phyloP scores from a whole-genome alignment of 1,284 basidiomycete genomes.

The Ganoderma multipileum region DNA sequence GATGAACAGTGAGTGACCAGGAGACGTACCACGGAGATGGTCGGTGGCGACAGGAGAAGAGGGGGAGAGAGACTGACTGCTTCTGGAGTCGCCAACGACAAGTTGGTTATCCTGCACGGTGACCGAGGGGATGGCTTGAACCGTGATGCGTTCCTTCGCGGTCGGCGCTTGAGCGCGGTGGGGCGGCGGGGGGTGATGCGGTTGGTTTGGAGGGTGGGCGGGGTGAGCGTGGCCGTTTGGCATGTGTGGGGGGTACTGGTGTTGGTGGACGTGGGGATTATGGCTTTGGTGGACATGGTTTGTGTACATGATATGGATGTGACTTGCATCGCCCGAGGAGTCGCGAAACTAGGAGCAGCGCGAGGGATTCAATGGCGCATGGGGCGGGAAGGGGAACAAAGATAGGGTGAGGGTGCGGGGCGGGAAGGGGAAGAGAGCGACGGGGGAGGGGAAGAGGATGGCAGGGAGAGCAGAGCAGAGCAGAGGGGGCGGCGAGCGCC shows the following conservation, averaged over 20 bases:
- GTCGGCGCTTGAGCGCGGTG: slow-evolving; percentile 34
- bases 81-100: slow-evolving; percentile 72
- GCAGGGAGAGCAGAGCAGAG: slow-evolving; percentile 31
- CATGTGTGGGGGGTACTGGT: slow-evolving; percentile 37
- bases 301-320: slow-evolving; percentile 71
- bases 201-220: slow-evolving; percentile 37
- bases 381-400: slow-evolving; percentile 36
- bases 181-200: slow-evolving; percentile 35
- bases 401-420: slow-evolving; percentile 22
- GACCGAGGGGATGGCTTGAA: slow-evolving; percentile 76
- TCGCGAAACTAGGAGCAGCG: slow-evolving; percentile 36
- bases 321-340: slow-evolving; percentile 51
- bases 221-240: slow-evolving; percentile 38
- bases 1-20: slow-evolving; percentile 22
- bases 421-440: slow-evolving; percentile 20
- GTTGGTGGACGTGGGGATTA: slow-evolving; percentile 43
- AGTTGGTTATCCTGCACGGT: slow-evolving; percentile 69
- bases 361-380: slow-evolving; percentile 35
- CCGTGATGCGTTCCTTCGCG: slow-evolving; percentile 64
- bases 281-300: slow-evolving; percentile 60
- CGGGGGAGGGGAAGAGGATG: slow-evolving; percentile 24
- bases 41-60: slow-evolving; percentile 26
- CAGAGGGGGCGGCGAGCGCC: slow-evolving; percentile 24
- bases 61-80: slow-evolving; percentile 56
- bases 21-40: slow-evolving; percentile 15